Evolutionary conservation across 2,329 filamentous ascomycete species (phyloP).

Genomic region (Amauroascus niger): DNA sequence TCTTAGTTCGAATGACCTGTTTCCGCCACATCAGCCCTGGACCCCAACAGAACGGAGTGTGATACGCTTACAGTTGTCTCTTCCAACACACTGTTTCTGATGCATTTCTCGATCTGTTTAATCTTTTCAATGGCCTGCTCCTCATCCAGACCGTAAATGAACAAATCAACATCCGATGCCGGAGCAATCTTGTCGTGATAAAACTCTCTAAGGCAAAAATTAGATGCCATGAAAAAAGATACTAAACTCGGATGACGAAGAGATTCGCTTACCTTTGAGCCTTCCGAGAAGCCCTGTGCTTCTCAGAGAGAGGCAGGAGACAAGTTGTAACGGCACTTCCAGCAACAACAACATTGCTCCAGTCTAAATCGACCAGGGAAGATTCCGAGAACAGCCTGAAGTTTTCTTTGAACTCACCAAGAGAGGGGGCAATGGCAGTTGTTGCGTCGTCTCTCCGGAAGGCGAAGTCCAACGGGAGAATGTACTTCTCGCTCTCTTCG

Average conservation of each 20-base stretch:
- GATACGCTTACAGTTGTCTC: slow-evolving; percentile 54
- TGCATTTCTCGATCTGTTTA: slow-evolving; percentile 63
- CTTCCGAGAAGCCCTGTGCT: slow-evolving; percentile 38
- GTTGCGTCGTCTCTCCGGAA: slow-evolving; percentile 52
- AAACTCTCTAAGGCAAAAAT: slow-evolving; percentile 54
- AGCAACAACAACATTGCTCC: slow-evolving; percentile 71
- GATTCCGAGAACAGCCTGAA: slow-evolving; percentile 76
- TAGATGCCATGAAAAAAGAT: slow-evolving; percentile 41
- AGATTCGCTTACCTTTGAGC: slow-evolving; percentile 12
- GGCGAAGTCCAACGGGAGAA: slow-evolving; percentile 27
- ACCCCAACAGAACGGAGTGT: neutral
- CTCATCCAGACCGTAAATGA: slow-evolving; percentile 69
- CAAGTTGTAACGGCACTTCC: slow-evolving; percentile 74
- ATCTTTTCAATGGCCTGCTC: slow-evolving; percentile 75
- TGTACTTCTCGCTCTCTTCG: slow-evolving; percentile 22
- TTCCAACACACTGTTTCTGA: slow-evolving; percentile 67
- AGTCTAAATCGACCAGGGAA: slow-evolving; percentile 64
- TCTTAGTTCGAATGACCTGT: slow-evolving; percentile 66
- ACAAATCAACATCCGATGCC: slow-evolving; percentile 78
- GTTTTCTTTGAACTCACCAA: slow-evolving; percentile 66
- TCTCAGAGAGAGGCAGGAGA: slow-evolving; percentile 58
- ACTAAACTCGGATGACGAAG: neutral
- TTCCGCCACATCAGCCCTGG: neutral
- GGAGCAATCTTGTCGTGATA: slow-evolving; percentile 75
- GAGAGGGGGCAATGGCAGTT: slow-evolving; percentile 55